Base-by-base conservation (phyloP, 2,329 filamentous ascomycete species). In the Cladosporium sp. region DNA sequence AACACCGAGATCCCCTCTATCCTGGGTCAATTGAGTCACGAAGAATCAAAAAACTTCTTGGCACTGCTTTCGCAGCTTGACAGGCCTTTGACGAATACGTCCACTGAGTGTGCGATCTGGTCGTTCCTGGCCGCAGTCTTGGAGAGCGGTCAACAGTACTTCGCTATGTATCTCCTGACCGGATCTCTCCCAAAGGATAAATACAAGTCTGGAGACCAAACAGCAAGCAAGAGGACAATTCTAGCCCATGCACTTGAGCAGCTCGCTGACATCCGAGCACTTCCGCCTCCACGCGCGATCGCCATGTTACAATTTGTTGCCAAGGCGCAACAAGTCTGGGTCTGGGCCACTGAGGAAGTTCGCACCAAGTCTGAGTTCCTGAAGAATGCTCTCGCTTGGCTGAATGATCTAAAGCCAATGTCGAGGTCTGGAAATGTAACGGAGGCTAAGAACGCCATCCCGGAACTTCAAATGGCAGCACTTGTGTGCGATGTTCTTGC, bases 71-170 rank as follows among this genome's bases (percentile, higher is more conserved):
- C 91, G 5, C 86, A 88, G 67, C 83, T 97, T 29, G 92, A 94
- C 70, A 88, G 87, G 70, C 92, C 93, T 3, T 85, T 95, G 65
- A 83, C 86, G 62, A 83, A 92, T 70, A 79, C 85, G 2, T 77
- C 82, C 6, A 86, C 92, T 63, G 87, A 90, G 49, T 85, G 87
- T 50, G 83, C 84, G 8, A 89, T 92, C 23, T 99, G 94, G 95
- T 87, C 86, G 65, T 89, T 99, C 73, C 88, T 98, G 62, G 91
- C 93, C 2, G 89, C 90, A 3, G 89, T 98, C 56, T 86, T 99
- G 67, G 90, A 91, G 70, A 93, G 92, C 75, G 89, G 92, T 68
- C 95, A 99, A 76, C 93, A 97, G 74, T 98, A 94, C 91, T 91
- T 99, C 81, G 92, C 94, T 0, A 92, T 97, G 68, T 96, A 93